Evolutionary conservation across 2,329 filamentous ascomycete species (phyloP).

Genomic region (Fusarium sp.): DNA sequence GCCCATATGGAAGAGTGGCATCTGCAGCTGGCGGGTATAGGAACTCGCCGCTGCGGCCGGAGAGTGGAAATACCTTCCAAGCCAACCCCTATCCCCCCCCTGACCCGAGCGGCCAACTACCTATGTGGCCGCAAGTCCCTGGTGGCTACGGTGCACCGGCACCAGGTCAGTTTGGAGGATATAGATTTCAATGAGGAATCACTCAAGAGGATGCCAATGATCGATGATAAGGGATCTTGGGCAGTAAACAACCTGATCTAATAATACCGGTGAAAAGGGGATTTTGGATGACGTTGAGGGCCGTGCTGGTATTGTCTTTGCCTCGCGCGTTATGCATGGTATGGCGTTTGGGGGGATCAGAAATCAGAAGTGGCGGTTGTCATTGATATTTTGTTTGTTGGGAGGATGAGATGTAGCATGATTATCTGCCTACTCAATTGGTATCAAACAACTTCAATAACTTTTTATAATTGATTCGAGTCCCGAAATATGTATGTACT

Average conservation of each 20-base stretch:
- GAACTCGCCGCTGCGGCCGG: slow-evolving; percentile 63
- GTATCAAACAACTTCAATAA: slow-evolving; percentile 9
- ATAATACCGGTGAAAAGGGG: slow-evolving; percentile 25
- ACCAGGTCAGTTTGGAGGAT: slow-evolving; percentile 51
- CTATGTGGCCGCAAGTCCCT: slow-evolving; percentile 46
- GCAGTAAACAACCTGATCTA: slow-evolving; percentile 11
- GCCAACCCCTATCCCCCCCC: slow-evolving; percentile 46
- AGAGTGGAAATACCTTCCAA: slow-evolving; percentile 46
- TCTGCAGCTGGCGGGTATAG: slow-evolving; percentile 58
- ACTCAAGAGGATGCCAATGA: not conserved
- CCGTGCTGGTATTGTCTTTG: slow-evolving; percentile 33
- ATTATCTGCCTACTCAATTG: slow-evolving; percentile 6
- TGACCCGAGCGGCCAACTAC: slow-evolving; percentile 38
- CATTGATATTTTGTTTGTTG: slow-evolving; percentile 29
- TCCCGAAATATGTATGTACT: not conserved
- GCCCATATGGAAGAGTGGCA: slow-evolving; percentile 59
- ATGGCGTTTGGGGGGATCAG: slow-evolving; percentile 43
- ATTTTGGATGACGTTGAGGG: slow-evolving; percentile 33
- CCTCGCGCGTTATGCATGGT: slow-evolving; percentile 45
- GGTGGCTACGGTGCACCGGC: slow-evolving; percentile 47
- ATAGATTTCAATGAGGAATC: slow-evolving; percentile 45
- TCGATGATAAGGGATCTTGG: not conserved
- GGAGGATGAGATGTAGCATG: slow-evolving; percentile 11
- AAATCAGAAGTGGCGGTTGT: slow-evolving; percentile 31
- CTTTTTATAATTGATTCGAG: not conserved